phyloP scores from a whole-genome alignment of 2,329 filamentous ascomycete genomes.

The Ceratocystis diversiconidia region DNA sequence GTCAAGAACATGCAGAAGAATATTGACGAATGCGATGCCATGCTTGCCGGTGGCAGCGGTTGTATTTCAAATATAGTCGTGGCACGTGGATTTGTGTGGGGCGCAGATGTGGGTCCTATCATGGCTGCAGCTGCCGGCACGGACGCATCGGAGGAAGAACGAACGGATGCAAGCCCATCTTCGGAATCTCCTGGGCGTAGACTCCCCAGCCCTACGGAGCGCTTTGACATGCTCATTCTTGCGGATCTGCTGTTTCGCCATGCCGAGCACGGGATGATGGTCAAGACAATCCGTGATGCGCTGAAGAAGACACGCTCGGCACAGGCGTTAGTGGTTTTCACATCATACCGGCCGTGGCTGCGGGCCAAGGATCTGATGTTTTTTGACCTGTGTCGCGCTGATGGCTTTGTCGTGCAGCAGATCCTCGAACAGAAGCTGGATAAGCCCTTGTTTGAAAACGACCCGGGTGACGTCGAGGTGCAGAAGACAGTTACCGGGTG shows the following conservation, averaged over 20 bases:
- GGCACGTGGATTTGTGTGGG: slow-evolving; percentile 73
- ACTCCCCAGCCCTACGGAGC: slow-evolving; percentile 19
- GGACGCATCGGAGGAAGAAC: slow-evolving; percentile 16
- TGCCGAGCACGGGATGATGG: slow-evolving; percentile 65
- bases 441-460: slow-evolving; percentile 75
- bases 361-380: slow-evolving; percentile 72
- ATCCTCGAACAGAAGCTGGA: slow-evolving; percentile 72
- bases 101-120: slow-evolving; percentile 45
- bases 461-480: slow-evolving; percentile 69
- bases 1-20: slow-evolving; percentile 68
- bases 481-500: slow-evolving; percentile 74
- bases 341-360: slow-evolving; percentile 85
- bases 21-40: slow-evolving; percentile 41
- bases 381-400: slow-evolving; percentile 59
- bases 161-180: not conserved
- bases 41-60: slow-evolving; percentile 24
- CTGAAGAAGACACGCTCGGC: slow-evolving; percentile 42
- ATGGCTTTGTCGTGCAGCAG: slow-evolving; percentile 64
- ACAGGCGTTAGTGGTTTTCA: slow-evolving; percentile 78
- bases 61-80: slow-evolving; percentile 30
- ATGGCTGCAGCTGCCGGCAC: slow-evolving; percentile 26
- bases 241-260: slow-evolving; percentile 88
- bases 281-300: slow-evolving; percentile 55
- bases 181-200: not conserved
- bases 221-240: slow-evolving; percentile 71